phyloP scores from a whole-genome alignment of 768 basidiomycete species.

The Hericium alpestre region DNA sequence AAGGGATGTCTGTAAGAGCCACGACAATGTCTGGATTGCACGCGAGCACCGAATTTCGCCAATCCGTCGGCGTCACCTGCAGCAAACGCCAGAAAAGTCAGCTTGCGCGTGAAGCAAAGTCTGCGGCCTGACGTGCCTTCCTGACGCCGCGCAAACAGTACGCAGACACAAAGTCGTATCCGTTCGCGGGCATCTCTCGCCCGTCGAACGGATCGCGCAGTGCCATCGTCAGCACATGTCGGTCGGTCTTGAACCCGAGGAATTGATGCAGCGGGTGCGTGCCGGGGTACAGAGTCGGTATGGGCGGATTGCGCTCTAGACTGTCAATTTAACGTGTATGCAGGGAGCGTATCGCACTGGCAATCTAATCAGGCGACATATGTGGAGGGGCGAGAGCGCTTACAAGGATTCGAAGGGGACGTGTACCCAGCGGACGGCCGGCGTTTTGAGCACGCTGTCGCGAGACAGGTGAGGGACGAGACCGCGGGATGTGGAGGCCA shows the following conservation, averaged over 20 bases:
- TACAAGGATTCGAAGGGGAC: constrained; percentile 79
- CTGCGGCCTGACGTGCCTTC: constrained; percentile 36
- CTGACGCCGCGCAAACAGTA: constrained; percentile 58
- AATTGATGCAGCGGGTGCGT: constrained; percentile 51
- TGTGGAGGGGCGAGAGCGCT: constrained; percentile 16
- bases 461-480: constrained; percentile 63
- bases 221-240: constrained; percentile 48
- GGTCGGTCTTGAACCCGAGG: constrained; percentile 39
- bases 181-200: constrained; percentile 65
- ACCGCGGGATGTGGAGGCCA: constrained; percentile 62
- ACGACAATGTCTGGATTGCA: constrained; percentile 62
- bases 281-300: constrained; percentile 49
- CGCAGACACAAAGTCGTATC: constrained; percentile 43
- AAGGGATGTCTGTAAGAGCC: constrained; percentile 61
- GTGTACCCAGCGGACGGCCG: constrained; percentile 51
- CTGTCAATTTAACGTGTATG: constrained; percentile 22
- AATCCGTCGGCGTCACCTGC: constrained; percentile 46
- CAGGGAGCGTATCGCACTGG: neutral
- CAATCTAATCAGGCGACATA: constrained; percentile 5
- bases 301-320: constrained; percentile 55
- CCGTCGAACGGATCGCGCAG: constrained; percentile 56
- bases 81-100: neutral
- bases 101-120: neutral
- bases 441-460: constrained; percentile 40
- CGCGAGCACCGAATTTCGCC: constrained; percentile 40